A percentile compares a stretch with the other conserved stretches of the same genome.
These are phyloP conservation scores for Carallia brachiata DNA, from an alignment of 345 rosid genomes.

Conservation along the genomic window DNA sequence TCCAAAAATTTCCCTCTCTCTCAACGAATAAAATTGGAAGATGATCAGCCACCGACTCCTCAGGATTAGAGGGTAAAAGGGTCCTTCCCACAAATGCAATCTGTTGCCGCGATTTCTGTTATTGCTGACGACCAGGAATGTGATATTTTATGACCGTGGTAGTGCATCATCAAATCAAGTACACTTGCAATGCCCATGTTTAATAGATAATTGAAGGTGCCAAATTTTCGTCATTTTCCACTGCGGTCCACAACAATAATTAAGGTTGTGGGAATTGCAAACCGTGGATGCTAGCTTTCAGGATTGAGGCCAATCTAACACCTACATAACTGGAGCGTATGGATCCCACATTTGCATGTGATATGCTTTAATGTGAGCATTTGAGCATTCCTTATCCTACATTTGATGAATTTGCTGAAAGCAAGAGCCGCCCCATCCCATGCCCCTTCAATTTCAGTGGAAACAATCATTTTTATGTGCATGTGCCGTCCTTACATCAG, in stretches of 20 bases:
- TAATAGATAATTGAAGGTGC: not conserved
- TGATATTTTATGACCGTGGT: not conserved
- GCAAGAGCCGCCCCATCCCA: not conserved
- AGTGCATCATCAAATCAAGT: not conserved
- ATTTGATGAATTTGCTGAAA: not conserved
- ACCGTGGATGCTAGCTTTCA: too few relatives aligned
- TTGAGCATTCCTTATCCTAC: not conserved
- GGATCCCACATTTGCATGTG: slow-evolving; percentile 26
- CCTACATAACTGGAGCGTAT: not conserved
- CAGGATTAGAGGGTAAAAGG: too few relatives aligned
- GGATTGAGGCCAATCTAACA: not conserved
- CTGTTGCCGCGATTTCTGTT: too few relatives aligned
- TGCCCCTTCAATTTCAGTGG: not conserved
- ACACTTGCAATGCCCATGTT: not conserved
- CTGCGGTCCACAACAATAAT: not conserved
- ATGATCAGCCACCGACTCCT: too few relatives aligned
- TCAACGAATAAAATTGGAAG: too few relatives aligned
- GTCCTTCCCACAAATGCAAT: too few relatives aligned
- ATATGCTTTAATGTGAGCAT: slow-evolving; percentile 12
- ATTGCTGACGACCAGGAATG: too few relatives aligned
- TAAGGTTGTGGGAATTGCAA: not conserved
- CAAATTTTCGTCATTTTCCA: not conserved
- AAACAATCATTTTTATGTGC: not conserved
- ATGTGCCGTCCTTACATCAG: not conserved
- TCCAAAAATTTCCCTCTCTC: too few relatives aligned